A percentile compares a stretch with the other conserved stretches of the same genome.
phyloP scores from a whole-genome alignment of 176 grass and related monocot genomes.

The Typha latifolia region DNA sequence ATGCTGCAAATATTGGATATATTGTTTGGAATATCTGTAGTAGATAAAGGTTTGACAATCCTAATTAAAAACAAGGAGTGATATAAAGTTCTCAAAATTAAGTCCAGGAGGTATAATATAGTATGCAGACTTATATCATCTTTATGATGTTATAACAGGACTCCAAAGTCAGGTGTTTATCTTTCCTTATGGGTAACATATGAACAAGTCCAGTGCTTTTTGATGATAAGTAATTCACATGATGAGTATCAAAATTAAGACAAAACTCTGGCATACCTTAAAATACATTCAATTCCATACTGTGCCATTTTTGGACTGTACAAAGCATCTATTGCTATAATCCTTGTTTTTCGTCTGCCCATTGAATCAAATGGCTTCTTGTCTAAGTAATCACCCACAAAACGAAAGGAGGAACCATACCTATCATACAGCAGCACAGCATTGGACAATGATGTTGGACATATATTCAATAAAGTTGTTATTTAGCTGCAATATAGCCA shows the following conservation, averaged over 20 bases:
- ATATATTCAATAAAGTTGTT: not conserved
- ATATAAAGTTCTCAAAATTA: not conserved
- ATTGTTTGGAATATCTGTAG: not conserved
- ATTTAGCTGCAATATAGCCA: not conserved
- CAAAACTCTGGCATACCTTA: constrained; percentile 45
- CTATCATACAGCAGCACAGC: not conserved
- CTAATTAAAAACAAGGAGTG: not conserved
- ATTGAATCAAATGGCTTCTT: constrained; percentile 56
- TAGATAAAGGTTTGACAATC: not conserved
- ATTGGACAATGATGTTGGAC: not conserved
- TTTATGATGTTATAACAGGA: too few relatives aligned
- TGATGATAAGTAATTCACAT: not conserved
- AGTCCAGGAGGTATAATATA: too few relatives aligned
- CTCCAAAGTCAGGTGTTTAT: too few relatives aligned
- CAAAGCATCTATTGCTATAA: constrained; percentile 88
- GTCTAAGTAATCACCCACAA: constrained; percentile 69
- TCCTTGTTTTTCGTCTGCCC: constrained; percentile 61
- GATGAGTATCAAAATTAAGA: not conserved
- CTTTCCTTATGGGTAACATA: not conserved
- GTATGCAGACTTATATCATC: too few relatives aligned
- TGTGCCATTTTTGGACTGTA: constrained; percentile 47
- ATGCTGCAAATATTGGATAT: not conserved
- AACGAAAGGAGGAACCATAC: constrained; percentile 52
- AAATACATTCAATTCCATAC: constrained; percentile 44
- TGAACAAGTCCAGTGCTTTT: not conserved